These are phyloP conservation scores for Botryosphaeria dothidea DNA, from an alignment of 2,329 filamentous ascomycete species.

Conservation along the genomic window DNA sequence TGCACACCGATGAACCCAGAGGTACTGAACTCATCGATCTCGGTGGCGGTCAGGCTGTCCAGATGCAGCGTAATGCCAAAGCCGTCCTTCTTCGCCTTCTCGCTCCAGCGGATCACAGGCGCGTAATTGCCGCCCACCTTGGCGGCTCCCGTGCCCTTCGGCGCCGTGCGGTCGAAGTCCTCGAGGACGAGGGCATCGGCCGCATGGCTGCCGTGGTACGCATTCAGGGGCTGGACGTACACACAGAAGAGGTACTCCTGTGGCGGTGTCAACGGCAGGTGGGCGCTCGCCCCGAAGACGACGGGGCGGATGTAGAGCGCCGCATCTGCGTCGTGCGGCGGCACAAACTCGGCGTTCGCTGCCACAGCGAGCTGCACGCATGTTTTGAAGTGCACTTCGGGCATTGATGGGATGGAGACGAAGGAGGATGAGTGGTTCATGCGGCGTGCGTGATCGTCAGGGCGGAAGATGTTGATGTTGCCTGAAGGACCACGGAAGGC, in stretches of 20 bases:
- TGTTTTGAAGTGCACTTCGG: slow-evolving; percentile 31
- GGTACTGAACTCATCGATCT: slow-evolving; percentile 40
- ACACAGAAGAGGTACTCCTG: slow-evolving; percentile 34
- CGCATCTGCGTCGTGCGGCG: slow-evolving; percentile 30
- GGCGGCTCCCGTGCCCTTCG: slow-evolving; percentile 33
- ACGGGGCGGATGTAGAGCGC: slow-evolving; percentile 39
- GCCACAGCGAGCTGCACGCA: slow-evolving; percentile 29
- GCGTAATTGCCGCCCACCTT: slow-evolving; percentile 43
- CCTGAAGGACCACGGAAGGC: slow-evolving; percentile 24
- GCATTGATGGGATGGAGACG: slow-evolving; percentile 35
- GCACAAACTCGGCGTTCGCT: slow-evolving; percentile 30
- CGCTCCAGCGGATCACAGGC: slow-evolving; percentile 35
- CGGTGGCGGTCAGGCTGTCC: slow-evolving; percentile 31
- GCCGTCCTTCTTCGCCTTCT: slow-evolving; percentile 32
- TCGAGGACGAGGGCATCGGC: slow-evolving; percentile 35
- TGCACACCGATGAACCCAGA: slow-evolving; percentile 36
- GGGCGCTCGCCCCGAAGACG: slow-evolving; percentile 31
- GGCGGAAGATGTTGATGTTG: slow-evolving; percentile 36
- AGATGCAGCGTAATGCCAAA: slow-evolving; percentile 38
- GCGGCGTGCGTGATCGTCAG: slow-evolving; percentile 31
- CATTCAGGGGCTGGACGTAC: slow-evolving; percentile 30
- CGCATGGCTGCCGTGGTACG: slow-evolving; percentile 30
- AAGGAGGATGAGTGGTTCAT: slow-evolving; percentile 28
- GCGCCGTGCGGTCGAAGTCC: slow-evolving; percentile 38
- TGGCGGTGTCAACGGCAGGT: slow-evolving; percentile 28